These are phyloP conservation scores for Scedosporium boydii DNA, from an alignment of 2,329 filamentous ascomycete genomes.

Conservation along the genomic window DNA sequence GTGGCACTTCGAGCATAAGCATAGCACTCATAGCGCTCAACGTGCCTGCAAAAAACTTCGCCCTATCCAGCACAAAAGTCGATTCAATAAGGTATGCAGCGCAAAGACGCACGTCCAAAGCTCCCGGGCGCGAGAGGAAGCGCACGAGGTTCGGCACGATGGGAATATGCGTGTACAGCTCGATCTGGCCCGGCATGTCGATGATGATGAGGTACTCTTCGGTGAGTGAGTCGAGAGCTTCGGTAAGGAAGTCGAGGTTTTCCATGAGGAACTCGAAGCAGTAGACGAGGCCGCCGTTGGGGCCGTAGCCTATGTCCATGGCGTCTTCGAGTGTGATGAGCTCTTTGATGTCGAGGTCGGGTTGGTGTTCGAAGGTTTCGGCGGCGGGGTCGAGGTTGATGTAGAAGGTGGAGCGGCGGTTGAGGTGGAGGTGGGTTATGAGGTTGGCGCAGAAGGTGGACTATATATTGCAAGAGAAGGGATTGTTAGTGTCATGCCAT, in stretches of 20 bases:
- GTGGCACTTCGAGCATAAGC: slow-evolving; percentile 95
- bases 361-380: slow-evolving; percentile 82
- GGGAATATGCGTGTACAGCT: slow-evolving; percentile 94
- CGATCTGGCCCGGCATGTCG: slow-evolving; percentile 98
- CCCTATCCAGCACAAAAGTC: slow-evolving; percentile 88
- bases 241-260: slow-evolving; percentile 84
- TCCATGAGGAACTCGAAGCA: slow-evolving; percentile 95
- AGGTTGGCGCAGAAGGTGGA: slow-evolving; percentile 92
- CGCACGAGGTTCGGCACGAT: slow-evolving; percentile 78
- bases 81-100: slow-evolving; percentile 92
- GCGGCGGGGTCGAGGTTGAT: slow-evolving; percentile 97
- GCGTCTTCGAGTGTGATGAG: slow-evolving; percentile 89
- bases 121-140: slow-evolving; percentile 68
- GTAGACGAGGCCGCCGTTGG: slow-evolving; percentile 89
- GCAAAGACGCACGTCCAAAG: slow-evolving; percentile 82
- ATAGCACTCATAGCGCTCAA: slow-evolving; percentile 97
- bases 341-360: slow-evolving; percentile 91
- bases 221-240: slow-evolving; percentile 73
- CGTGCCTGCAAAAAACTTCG: slow-evolving; percentile 95
- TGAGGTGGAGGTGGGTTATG: slow-evolving; percentile 85
- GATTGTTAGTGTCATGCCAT: neutral
- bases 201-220: slow-evolving; percentile 97
- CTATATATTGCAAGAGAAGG: slow-evolving; percentile 25
- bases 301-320: slow-evolving; percentile 87
- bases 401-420: slow-evolving; percentile 91